These are phyloP conservation scores for Lyophyllum semitale DNA, from an alignment of 768 basidiomycete species.

Conservation along the genomic window DNA sequence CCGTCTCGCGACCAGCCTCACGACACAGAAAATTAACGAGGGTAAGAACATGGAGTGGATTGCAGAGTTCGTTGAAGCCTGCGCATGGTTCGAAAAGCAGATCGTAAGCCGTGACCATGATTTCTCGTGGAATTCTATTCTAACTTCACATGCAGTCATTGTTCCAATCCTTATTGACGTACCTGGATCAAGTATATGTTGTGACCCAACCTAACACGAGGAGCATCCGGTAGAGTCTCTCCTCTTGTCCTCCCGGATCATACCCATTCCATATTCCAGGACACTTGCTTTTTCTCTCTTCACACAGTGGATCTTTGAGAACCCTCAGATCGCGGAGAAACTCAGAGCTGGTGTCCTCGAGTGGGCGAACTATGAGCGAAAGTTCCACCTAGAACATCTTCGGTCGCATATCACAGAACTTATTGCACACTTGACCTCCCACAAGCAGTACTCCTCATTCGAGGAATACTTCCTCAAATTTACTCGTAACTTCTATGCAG, in stretches of 20 bases:
- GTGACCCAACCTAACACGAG: slow-evolving; percentile 34
- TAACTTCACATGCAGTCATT: slow-evolving; percentile 41
- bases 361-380: slow-evolving; percentile 61
- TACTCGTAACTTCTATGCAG: slow-evolving; percentile 54
- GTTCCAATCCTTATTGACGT: slow-evolving; percentile 64
- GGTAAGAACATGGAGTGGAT: slow-evolving; percentile 56
- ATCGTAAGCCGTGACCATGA: slow-evolving; percentile 48
- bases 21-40: slow-evolving; percentile 6
- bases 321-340: slow-evolving; percentile 40
- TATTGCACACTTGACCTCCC: slow-evolving; percentile 56
- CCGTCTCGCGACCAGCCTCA: slow-evolving; percentile 41
- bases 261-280: slow-evolving; percentile 27
- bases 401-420: slow-evolving; percentile 49
- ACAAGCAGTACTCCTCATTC: slow-evolving; percentile 61
- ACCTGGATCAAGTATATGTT: slow-evolving; percentile 72
- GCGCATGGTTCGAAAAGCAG: slow-evolving; percentile 65
- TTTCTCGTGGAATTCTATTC: not conserved
- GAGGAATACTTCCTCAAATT: slow-evolving; percentile 55
- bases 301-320: slow-evolving; percentile 49
- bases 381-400: slow-evolving; percentile 37
- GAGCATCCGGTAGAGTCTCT: slow-evolving; percentile 46
- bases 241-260: not conserved
- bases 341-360: slow-evolving; percentile 46
- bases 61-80: slow-evolving; percentile 50
- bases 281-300: slow-evolving; percentile 62